Base-by-base conservation (phyloP, 2,329 filamentous ascomycete species). In the Ceratocystis cubensis region DNA sequence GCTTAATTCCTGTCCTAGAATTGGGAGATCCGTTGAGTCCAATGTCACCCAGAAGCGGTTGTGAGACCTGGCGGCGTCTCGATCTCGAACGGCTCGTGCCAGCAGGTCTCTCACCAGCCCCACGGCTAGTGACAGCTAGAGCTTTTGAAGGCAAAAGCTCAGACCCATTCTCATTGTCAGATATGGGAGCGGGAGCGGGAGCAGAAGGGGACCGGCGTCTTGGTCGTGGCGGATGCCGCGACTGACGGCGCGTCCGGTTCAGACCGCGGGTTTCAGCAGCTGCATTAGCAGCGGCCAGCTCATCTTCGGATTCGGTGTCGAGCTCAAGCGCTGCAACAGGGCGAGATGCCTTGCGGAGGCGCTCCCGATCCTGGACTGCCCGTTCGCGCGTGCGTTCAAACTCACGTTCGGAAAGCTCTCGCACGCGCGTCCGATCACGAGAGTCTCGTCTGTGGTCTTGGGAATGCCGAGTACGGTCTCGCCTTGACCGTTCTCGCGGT, bases 1-100 rank as follows among this genome's bases (percentile, higher is more conserved):
- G 80, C 72, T 84, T 83, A n/a, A 65, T n/a, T n/a, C 48, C 44
- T 28, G 50, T 25, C 10, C 50, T 28, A 25, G 50, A 20, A 20
- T 15, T 56, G 13, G 22, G 50, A 4, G 50, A 15, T 4, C 8
- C 50, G 13, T 25, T 4, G 1, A 56, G 25, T 25, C 3, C 66
- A 50, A 62, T 46, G 53, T 59, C 61, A 13, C 37, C 61, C 63
- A 69, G 63, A 6, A 68, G 63, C 59, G 63, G 61, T 61, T 62
- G 62, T 53, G 67, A 56, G 17, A 63, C 61, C 5, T 68, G 41
- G 17, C 64, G 48, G 28, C 56, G 37, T 61, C n/a, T 63, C 5
- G 64, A 65, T 17, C 56, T 61, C 8, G 53, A 61, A 13, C 64
- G 64, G 13, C 7, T 57, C 5, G 10, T 57, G 6, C 20, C 17